Evolutionary conservation across 768 basidiomycete genomes (phyloP).

Genomic region (Lactarius sp.): DNA sequence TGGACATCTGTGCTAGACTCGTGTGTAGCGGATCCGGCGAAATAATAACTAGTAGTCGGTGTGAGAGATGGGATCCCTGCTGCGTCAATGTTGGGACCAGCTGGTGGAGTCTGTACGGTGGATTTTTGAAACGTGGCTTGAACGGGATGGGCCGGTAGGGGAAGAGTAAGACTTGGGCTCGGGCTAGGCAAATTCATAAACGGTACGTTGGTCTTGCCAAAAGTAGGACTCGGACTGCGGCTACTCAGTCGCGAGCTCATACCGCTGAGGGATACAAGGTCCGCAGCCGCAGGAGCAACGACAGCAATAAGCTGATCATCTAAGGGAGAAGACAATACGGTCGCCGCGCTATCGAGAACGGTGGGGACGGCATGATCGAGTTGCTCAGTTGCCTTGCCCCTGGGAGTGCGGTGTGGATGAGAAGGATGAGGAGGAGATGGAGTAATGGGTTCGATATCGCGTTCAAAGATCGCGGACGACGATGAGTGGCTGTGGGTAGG

Average conservation of each 20-base stretch:
- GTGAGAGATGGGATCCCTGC: slow-evolving; percentile 25
- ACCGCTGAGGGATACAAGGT: slow-evolving; percentile 42
- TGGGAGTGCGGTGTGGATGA: slow-evolving; percentile 70
- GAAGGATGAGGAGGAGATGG: slow-evolving; percentile 37
- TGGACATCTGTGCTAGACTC: slow-evolving; percentile 10
- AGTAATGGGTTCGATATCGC: slow-evolving; percentile 75
- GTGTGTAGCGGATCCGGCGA: slow-evolving; percentile 32
- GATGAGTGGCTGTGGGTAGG: slow-evolving; percentile 52
- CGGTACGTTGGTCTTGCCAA: slow-evolving; percentile 31
- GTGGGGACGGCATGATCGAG: slow-evolving; percentile 80
- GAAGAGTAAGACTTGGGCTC: slow-evolving; percentile 23
- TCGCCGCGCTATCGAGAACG: slow-evolving; percentile 79
- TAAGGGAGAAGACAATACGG: slow-evolving; percentile 48
- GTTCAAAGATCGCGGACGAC: slow-evolving; percentile 87
- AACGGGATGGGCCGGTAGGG: slow-evolving; percentile 16
- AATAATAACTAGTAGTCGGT: slow-evolving; percentile 31
- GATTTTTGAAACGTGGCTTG: slow-evolving; percentile 5
- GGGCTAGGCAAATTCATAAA: slow-evolving; percentile 27
- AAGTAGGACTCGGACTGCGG: slow-evolving; percentile 60
- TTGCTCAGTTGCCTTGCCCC: slow-evolving; percentile 66
- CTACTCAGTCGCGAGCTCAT: slow-evolving; percentile 60
- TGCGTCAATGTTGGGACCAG: neutral
- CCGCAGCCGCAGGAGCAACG: slow-evolving; percentile 47
- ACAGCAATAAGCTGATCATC: slow-evolving; percentile 55
- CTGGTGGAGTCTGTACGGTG: slow-evolving; percentile 10